Percentiles rank a stretch among this genome's conserved stretches.
Conservation (phyloP, 495 filamentous ascomycete genomes). For the Podospora fimiseda region DNA sequence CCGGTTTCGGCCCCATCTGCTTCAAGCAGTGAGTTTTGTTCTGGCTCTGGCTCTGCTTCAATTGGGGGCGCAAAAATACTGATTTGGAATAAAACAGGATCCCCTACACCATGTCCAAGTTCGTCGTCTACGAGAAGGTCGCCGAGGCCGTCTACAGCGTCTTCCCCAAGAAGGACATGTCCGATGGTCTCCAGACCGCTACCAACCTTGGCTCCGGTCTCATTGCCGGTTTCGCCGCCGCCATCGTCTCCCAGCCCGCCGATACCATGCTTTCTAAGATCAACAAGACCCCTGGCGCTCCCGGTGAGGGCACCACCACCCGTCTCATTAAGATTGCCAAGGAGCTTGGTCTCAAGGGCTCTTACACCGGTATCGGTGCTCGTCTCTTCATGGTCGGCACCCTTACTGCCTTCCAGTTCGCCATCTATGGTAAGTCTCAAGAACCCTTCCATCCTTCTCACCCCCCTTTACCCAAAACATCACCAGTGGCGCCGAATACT, state of each 20-base stretch:
- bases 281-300: conserved; percentile 98
- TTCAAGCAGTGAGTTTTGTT: conserved; percentile 80
- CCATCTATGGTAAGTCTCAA: conserved; percentile 68
- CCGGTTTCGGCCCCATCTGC: conserved; percentile 86
- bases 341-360: conserved; percentile 86
- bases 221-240: conserved; percentile 95
- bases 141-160: conserved; percentile 66
- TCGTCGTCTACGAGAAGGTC: conserved; percentile 99
- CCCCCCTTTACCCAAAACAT: too few relatives aligned
- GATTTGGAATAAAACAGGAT: conserved; percentile 52
- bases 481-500: too few relatives aligned
- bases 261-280: conserved; percentile 99
- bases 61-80: background rate
- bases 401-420: conserved; percentile 89
- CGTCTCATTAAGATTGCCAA: conserved; percentile 93
- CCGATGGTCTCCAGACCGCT: conserved; percentile 68
- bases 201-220: conserved; percentile 95
- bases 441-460: too few relatives aligned
- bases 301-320: conserved; percentile 86
- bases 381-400: conserved; percentile 79
- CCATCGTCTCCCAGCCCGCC: conserved; percentile 92
- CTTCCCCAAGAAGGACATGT: conserved; percentile 72
- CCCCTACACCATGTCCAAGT: conserved; percentile 99
- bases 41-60: background rate
- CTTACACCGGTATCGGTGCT: conserved; percentile 87